phyloP scores from a whole-genome alignment of 257 asterid species.

The Ilex aquifolium region DNA sequence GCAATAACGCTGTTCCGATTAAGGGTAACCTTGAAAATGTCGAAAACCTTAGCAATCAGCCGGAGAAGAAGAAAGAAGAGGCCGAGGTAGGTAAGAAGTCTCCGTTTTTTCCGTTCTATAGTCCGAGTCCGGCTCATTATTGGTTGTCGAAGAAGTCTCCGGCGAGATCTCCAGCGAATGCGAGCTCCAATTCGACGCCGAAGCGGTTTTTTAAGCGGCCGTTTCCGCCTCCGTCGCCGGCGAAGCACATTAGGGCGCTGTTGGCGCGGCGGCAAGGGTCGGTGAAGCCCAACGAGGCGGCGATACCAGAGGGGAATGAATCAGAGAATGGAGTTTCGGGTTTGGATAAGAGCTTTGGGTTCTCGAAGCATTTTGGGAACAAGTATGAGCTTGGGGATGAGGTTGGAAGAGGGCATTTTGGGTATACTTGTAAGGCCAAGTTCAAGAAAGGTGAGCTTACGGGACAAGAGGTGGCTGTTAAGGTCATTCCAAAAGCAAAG shows the following conservation, averaged over 20 bases:
- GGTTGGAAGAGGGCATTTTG: slow-evolving; percentile 97
- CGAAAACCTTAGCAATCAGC: slow-evolving; percentile 13
- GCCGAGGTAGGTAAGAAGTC: slow-evolving; percentile 53
- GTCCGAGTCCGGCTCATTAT: slow-evolving; percentile 90
- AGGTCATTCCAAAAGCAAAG: slow-evolving; percentile 90
- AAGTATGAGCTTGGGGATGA: slow-evolving; percentile 90
- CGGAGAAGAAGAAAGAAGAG: slow-evolving; percentile 28
- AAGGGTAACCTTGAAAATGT: slow-evolving; percentile 7
- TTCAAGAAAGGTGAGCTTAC: slow-evolving; percentile 81
- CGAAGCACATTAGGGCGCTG: slow-evolving; percentile 83
- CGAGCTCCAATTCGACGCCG: slow-evolving; percentile 46
- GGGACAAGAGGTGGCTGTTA: slow-evolving; percentile 86
- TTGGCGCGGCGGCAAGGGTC: slow-evolving; percentile 84
- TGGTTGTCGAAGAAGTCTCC: slow-evolving; percentile 80
- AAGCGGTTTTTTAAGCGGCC: slow-evolving; percentile 70
- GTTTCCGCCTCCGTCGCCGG: slow-evolving; percentile 95
- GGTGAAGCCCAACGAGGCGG: slow-evolving; percentile 67
- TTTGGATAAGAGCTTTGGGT: slow-evolving; percentile 80
- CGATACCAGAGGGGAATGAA: slow-evolving; percentile 64
- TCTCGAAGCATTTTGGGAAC: slow-evolving; percentile 61
- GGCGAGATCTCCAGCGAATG: slow-evolving; percentile 63
- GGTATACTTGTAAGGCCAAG: slow-evolving; percentile 82
- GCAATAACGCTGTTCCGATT: slow-evolving; percentile 8
- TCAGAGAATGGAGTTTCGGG: slow-evolving; percentile 36
- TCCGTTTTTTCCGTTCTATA: slow-evolving; percentile 85